A percentile compares a stretch with the other conserved stretches of the same genome.
These are phyloP conservation scores for Beta lomatogona DNA, from an alignment of 179 eudicot species.

Conservation along the genomic window DNA sequence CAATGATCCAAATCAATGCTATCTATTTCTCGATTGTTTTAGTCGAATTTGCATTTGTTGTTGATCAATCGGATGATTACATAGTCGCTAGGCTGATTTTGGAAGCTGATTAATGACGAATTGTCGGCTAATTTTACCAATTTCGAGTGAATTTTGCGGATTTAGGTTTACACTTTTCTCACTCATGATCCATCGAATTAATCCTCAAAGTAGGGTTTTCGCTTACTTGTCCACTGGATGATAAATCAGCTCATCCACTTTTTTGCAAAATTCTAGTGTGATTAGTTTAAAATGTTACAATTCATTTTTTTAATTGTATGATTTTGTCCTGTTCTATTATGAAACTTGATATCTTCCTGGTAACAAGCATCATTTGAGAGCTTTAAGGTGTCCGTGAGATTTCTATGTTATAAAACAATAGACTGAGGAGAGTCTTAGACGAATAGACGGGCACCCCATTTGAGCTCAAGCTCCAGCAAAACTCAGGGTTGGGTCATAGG, in stretches of 20 bases:
- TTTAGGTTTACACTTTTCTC: neutral
- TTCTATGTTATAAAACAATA: no score
- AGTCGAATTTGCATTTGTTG: neutral
- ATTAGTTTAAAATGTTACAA: no score
- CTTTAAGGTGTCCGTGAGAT: no score
- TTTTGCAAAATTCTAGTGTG: neutral
- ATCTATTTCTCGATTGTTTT: no score
- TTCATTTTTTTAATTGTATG: neutral
- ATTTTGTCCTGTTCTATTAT: neutral
- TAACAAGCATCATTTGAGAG: neutral
- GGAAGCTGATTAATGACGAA: neutral
- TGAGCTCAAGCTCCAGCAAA: neutral
- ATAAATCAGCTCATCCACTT: neutral
- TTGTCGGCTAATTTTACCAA: neutral
- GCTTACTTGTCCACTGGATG: neutral
- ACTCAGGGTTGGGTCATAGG: no score
- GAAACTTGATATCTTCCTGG: no score
- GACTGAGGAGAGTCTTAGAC: no score
- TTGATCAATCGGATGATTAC: neutral
- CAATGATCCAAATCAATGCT: no score
- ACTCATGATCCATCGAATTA: neutral
- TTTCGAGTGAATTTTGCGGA: neutral
- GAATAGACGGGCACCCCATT: neutral
- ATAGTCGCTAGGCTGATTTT: neutral
- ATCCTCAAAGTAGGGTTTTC: neutral